These are phyloP conservation scores for Blumeria graminis DNA, from an alignment of 2,329 filamentous ascomycete species.

Conservation along the genomic window DNA sequence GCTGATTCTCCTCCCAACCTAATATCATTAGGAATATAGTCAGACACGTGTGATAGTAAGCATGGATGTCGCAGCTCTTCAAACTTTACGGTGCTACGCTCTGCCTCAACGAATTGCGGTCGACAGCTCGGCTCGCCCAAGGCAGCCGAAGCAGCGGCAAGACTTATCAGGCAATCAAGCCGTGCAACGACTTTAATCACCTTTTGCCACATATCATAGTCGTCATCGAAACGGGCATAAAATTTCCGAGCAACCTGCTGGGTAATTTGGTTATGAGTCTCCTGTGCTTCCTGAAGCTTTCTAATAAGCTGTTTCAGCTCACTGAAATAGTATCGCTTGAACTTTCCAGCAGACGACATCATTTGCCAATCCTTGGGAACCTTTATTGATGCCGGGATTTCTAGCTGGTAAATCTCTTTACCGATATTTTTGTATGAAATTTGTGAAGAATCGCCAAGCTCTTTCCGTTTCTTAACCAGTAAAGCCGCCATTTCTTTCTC, in stretches of 20 bases:
- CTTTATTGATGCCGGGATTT: slow-evolving; percentile 64
- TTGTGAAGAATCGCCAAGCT: slow-evolving; percentile 43
- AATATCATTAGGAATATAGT: slow-evolving; percentile 94
- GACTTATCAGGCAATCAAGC: slow-evolving; percentile 80
- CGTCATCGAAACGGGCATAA: slow-evolving; percentile 66
- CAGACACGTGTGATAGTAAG: slow-evolving; percentile 67
- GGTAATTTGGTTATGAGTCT: slow-evolving; percentile 75
- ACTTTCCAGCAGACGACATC: slow-evolving; percentile 77
- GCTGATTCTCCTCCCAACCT: slow-evolving; percentile 55
- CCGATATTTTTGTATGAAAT: slow-evolving; percentile 66
- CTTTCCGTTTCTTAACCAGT: slow-evolving; percentile 43
- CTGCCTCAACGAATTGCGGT: slow-evolving; percentile 63
- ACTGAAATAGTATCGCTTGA: slow-evolving; percentile 84
- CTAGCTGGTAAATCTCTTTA: slow-evolving; percentile 92
- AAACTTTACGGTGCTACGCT: slow-evolving; percentile 76
- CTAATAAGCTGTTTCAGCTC: slow-evolving; percentile 65
- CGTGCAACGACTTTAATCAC: slow-evolving; percentile 81
- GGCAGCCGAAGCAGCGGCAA: slow-evolving; percentile 67
- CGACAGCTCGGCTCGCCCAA: slow-evolving; percentile 74
- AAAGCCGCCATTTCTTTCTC: slow-evolving; percentile 48
- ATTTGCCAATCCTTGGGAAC: slow-evolving; percentile 77
- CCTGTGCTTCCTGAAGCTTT: slow-evolving; percentile 76
- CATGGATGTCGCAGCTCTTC: slow-evolving; percentile 84
- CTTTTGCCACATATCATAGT: slow-evolving; percentile 66
- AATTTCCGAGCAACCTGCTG: slow-evolving; percentile 68